Conservation (phyloP, 257 asterid genomes). For the Nicotiana tabacum region DNA sequence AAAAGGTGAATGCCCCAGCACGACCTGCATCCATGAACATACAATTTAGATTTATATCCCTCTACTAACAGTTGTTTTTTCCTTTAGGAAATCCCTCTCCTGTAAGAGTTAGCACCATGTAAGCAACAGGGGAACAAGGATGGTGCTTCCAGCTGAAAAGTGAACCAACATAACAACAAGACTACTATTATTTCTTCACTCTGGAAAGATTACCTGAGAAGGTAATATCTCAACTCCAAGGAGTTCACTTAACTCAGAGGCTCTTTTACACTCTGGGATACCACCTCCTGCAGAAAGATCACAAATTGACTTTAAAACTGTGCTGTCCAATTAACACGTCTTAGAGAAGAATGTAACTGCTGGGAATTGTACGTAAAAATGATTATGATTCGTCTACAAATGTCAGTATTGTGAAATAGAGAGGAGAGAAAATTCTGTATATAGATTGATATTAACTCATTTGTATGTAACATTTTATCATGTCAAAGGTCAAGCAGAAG, state of each 20-base stretch:
- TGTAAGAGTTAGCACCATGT: not conserved
- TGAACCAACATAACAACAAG: not conserved
- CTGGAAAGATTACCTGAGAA: slow-evolving; percentile 41
- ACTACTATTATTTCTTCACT: not conserved
- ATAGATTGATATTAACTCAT: not conserved
- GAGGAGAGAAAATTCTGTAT: not conserved
- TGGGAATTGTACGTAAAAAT: not conserved
- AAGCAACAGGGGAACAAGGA: not conserved
- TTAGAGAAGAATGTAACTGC: not conserved
- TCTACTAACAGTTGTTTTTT: not conserved
- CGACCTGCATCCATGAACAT: slow-evolving; percentile 33
- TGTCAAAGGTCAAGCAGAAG: not conserved
- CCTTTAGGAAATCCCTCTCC: not conserved
- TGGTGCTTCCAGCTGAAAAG: not conserved
- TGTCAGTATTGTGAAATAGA: not conserved
- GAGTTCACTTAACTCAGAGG: slow-evolving; percentile 47
- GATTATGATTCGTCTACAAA: not conserved
- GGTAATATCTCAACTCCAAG: slow-evolving; percentile 46
- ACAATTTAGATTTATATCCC: slow-evolving; percentile 7
- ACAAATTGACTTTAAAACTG: not conserved
- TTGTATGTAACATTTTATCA: not conserved
- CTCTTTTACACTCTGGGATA: slow-evolving; percentile 56
- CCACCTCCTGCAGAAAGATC: slow-evolving; percentile 49
- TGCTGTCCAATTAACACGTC: not conserved
- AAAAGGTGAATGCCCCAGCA: slow-evolving; percentile 66